phyloP scores from a whole-genome alignment of 108 stramenopile species.

The Nannochloropsis oceanica region DNA sequence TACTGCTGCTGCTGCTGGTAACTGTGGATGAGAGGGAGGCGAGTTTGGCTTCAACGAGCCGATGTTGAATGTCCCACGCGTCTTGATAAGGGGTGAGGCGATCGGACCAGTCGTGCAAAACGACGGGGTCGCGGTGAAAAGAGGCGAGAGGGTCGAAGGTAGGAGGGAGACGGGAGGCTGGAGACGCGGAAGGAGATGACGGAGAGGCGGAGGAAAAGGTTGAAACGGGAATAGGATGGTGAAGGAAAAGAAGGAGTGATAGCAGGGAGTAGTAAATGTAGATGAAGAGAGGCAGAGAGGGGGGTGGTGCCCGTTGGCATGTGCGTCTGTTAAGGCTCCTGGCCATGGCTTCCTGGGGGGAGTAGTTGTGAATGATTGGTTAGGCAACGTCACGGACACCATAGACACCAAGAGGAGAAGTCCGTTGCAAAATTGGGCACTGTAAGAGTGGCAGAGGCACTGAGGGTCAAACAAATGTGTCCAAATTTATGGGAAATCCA shows the following conservation, averaged over 20 bases:
- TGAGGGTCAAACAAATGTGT: too few species aligned
- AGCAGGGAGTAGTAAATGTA: not conserved
- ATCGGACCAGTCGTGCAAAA: not conserved
- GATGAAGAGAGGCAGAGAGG: not conserved
- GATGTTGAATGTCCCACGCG: not conserved
- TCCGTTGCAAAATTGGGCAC: too few species aligned
- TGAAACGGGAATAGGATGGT: not conserved
- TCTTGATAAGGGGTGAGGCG: not conserved
- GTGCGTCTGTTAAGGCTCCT: too few species aligned
- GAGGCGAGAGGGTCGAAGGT: not conserved
- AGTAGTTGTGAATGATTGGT: too few species aligned
- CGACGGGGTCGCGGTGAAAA: not conserved
- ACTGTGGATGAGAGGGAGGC: not conserved
- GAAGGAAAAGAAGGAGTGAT: not conserved
- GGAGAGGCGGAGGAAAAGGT: not conserved
- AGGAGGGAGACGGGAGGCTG: not conserved
- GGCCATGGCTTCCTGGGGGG: too few species aligned
- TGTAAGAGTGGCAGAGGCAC: too few species aligned
- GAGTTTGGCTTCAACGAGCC: not conserved
- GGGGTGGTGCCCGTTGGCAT: too few species aligned
- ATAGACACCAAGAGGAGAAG: too few species aligned
- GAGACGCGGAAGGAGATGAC: not conserved
- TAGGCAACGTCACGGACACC: too few species aligned
- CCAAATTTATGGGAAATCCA: too few species aligned
- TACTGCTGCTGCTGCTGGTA: not conserved